Conservation (phyloP, 78 protist species). For the Planoprotostelium fungivorum region DNA sequence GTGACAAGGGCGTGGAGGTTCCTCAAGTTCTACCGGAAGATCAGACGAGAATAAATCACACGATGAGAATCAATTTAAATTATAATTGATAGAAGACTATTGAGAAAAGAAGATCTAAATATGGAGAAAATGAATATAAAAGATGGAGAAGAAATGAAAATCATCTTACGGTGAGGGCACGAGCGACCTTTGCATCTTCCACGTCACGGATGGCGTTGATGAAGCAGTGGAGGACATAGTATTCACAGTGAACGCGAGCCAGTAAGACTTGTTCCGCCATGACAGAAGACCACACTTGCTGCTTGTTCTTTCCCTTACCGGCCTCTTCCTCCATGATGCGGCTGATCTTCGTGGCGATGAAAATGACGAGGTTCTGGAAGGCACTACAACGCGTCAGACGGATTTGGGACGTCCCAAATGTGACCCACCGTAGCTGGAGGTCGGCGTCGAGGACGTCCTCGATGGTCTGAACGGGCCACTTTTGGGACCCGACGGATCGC, state of each 20-base stretch:
- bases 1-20: slow-evolving; percentile 4
- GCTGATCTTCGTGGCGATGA: not conserved
- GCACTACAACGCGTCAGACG: not conserved
- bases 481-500: not conserved
- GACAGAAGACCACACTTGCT: not conserved
- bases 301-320: not conserved
- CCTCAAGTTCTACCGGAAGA: slow-evolving; percentile 1
- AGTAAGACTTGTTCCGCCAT: not conserved
- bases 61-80: not conserved
- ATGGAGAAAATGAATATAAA: too few relatives aligned
- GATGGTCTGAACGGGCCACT: not conserved
- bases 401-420: not conserved
- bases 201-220: not conserved
- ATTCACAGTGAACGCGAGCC: not conserved
- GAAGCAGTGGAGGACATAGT: not conserved
- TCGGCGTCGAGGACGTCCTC: not conserved
- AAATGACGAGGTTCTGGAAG: not conserved
- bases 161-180: not conserved
- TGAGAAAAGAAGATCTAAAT: not conserved
- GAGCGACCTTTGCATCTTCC: not conserved
- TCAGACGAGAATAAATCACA: not conserved
- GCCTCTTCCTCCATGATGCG: not conserved
- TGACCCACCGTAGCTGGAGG: not conserved
- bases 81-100: too few relatives aligned
- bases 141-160: not conserved